These are phyloP conservation scores for Salix dunnii DNA, from an alignment of 345 rosid genomes.

Conservation along the genomic window DNA sequence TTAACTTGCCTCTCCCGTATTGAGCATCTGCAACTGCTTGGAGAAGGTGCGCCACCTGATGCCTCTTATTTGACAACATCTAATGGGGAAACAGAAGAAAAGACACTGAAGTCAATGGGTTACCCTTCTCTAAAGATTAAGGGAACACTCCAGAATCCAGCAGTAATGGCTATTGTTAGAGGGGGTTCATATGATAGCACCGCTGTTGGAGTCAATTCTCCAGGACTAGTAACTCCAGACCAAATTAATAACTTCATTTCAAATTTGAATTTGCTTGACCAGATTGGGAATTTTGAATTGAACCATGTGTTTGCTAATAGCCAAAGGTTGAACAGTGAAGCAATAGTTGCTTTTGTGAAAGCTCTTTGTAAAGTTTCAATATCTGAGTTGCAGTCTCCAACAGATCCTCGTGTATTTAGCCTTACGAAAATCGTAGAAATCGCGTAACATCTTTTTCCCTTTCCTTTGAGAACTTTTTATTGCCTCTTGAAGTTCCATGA, in stretches of 20 bases:
- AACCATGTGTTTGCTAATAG: constrained; percentile 95
- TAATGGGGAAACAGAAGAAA: constrained; percentile 66
- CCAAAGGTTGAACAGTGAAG: constrained; percentile 89
- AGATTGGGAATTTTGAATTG: constrained; percentile 88
- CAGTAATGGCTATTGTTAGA: constrained; percentile 95
- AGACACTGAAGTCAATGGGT: constrained; percentile 47
- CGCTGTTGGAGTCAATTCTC: constrained; percentile 52
- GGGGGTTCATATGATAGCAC: constrained; percentile 95
- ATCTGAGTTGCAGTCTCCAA: constrained; percentile 89
- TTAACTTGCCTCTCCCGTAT: constrained; percentile 92
- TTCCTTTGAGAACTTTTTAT: constrained; percentile 1
- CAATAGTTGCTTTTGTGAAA: constrained; percentile 89
- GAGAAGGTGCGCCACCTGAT: constrained; percentile 93
- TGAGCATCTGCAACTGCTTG: constrained; percentile 91
- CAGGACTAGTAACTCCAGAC: constrained; percentile 67
- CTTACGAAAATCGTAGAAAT: constrained; percentile 94
- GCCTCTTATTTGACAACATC: constrained; percentile 73
- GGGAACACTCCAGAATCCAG: constrained; percentile 85
- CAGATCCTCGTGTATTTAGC: constrained; percentile 99
- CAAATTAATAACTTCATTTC: constrained; percentile 74
- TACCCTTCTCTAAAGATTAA: constrained; percentile 73
- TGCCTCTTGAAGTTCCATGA: background rate
- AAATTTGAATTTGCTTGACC: constrained; percentile 93
- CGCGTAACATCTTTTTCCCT: constrained; percentile 55
- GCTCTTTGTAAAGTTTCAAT: constrained; percentile 94